Evolutionary conservation across 352 stramenopile genomes (phyloP).

Genomic region (Aphanomyces stellatus): DNA sequence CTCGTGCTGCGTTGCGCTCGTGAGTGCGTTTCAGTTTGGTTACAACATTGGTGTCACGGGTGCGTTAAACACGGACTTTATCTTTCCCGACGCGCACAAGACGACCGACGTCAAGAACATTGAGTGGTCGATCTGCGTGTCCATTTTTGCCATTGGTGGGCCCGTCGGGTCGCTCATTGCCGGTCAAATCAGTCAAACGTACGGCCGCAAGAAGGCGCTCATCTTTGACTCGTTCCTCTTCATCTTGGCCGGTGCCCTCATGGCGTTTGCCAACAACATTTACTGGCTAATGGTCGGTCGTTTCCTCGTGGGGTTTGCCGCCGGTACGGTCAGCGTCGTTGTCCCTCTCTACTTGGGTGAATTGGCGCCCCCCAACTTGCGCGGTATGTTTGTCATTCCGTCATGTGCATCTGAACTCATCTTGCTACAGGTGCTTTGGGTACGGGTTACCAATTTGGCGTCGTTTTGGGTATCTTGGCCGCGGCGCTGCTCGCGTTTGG

Average conservation of each 20-base stretch:
- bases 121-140: conserved; percentile 59
- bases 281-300: conserved; percentile 61
- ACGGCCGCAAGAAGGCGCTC: conserved; percentile 54
- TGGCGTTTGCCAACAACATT: conserved; percentile 49
- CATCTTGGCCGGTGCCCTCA: conserved; percentile 46
- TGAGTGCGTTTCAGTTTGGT: conserved; percentile 44
- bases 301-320: conserved; percentile 61
- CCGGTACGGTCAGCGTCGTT: conserved; percentile 59
- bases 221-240: conserved; percentile 55
- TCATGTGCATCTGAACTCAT: neutral
- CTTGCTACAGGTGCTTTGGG: conserved; percentile 29
- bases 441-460: conserved; percentile 64
- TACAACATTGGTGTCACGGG: conserved; percentile 70
- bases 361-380: conserved; percentile 58
- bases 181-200: conserved; percentile 39
- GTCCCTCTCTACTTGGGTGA: conserved; percentile 65
- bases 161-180: conserved; percentile 56
- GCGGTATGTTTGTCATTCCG: conserved; percentile 23
- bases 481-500: conserved; percentile 44
- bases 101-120: conserved; percentile 19
- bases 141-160: conserved; percentile 53
- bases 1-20: conserved; percentile 56
- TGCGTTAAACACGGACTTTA: conserved; percentile 46
- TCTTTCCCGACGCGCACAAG: conserved; percentile 54
- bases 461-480: conserved; percentile 56